A percentile compares a stretch with the other conserved stretches of the same genome.
Conservation (phyloP, 345 rosid genomes). For the Trapa bicornis region DNA sequence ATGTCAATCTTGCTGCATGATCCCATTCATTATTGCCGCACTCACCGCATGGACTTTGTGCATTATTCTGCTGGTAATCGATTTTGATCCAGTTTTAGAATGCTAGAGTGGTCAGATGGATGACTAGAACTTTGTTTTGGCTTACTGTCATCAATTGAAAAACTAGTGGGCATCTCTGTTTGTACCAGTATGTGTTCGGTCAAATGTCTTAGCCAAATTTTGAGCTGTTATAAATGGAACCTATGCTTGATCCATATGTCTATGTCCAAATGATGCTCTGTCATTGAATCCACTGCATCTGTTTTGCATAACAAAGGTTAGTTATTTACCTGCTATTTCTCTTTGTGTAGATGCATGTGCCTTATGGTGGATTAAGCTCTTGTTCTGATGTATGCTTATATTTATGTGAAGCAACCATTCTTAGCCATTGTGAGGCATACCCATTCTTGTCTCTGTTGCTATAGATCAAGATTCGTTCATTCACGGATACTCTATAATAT, state of each 20-base stretch:
- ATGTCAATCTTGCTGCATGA: too few species aligned
- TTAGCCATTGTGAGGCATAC: background rate
- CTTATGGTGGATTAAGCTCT: background rate
- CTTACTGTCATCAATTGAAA: background rate
- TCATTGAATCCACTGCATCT: background rate
- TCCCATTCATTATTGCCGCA: background rate
- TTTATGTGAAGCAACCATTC: background rate
- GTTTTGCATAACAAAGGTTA: background rate
- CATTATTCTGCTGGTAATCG: background rate
- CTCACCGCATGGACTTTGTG: background rate
- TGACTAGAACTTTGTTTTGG: background rate
- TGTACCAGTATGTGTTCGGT: background rate
- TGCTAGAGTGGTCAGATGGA: background rate
- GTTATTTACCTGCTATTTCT: background rate
- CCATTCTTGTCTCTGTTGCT: background rate
- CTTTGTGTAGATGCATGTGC: background rate
- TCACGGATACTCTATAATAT: too few species aligned
- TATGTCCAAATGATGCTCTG: background rate
- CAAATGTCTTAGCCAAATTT: background rate
- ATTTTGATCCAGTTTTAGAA: background rate
- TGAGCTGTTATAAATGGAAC: background rate
- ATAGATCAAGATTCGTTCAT: background rate
- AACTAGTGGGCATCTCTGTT: background rate
- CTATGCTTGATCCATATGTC: background rate
- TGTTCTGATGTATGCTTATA: background rate